A percentile compares a stretch with the other conserved stretches of the same genome.
phyloP scores from a whole-genome alignment of 192 early-diverging fungal genomes.

The Coemansia furcata region DNA sequence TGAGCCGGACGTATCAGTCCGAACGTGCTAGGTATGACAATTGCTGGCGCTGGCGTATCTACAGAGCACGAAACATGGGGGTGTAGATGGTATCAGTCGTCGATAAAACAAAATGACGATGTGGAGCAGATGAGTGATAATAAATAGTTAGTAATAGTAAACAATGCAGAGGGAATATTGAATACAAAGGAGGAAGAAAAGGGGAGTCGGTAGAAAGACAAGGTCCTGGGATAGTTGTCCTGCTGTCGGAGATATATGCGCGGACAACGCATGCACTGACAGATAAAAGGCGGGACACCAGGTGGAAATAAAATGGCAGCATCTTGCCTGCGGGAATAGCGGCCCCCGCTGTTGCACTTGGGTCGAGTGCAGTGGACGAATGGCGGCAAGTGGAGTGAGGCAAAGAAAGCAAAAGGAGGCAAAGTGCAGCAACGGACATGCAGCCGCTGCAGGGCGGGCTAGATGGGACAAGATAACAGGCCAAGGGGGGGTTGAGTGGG shows the following conservation, averaged over 20 bases:
- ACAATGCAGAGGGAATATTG: slow-evolving; percentile 1
- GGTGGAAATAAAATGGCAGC: not conserved
- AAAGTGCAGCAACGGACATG: slow-evolving; percentile 2
- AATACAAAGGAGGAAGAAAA: not conserved
- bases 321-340: not conserved
- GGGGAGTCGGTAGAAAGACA: not conserved
- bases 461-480: slow-evolving; percentile 1
- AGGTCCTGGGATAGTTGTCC: not conserved
- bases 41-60: not conserved
- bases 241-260: not conserved
- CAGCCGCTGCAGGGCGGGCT: slow-evolving; percentile 3
- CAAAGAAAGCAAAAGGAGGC: not conserved
- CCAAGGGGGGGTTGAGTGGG: not conserved
- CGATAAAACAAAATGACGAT: not conserved
- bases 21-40: not conserved
- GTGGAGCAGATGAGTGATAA: not conserved
- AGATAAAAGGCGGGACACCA: not conserved
- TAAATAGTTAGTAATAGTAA: not conserved
- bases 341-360: not conserved
- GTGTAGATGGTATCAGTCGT: not conserved
- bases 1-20: not conserved
- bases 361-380: not conserved
- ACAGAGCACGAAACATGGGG: not conserved
- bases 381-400: not conserved
- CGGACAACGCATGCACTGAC: not conserved